Evolutionary conservation across 2,329 filamentous ascomycete genomes (phyloP).

Genomic region (Fusarium incarnatum): DNA sequence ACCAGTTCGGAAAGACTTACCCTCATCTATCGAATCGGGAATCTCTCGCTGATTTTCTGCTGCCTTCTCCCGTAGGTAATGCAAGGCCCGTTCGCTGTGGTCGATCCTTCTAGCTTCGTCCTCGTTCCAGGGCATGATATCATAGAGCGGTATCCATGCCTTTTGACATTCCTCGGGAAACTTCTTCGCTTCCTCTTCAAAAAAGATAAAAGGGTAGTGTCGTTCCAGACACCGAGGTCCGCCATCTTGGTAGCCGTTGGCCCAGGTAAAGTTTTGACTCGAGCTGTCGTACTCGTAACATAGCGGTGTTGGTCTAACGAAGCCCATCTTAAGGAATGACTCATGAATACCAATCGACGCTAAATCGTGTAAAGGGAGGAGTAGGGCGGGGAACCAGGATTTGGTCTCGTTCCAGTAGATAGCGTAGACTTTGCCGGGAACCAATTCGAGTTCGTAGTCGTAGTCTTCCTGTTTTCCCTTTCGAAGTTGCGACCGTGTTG

Average conservation of each 20-base stretch:
- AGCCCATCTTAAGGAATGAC: conserved; percentile 8
- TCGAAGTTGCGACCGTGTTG: not conserved
- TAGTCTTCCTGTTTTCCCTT: not conserved
- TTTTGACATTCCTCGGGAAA: conserved; percentile 24
- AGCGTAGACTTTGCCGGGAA: conserved; percentile 24
- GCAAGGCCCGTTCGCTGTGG: conserved; percentile 8
- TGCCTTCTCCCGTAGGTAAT: not conserved
- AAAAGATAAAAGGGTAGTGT: conserved; percentile 38
- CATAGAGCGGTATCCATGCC: conserved; percentile 24
- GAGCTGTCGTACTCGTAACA: conserved; percentile 31
- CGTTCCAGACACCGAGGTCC: conserved; percentile 2
- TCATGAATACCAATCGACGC: conserved; percentile 2
- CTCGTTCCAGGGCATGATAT: conserved; percentile 8
- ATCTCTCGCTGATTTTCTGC: not conserved
- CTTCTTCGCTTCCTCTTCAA: conserved; percentile 21
- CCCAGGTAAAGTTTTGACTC: conserved; percentile 15
- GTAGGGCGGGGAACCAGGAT: conserved; percentile 17
- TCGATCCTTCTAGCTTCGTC: not conserved
- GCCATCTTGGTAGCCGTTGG: conserved; percentile 17
- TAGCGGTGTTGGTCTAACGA: conserved; percentile 16
- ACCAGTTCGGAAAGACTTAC: not conserved
- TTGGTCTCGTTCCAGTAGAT: conserved; percentile 22
- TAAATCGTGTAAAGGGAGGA: conserved; percentile 24
- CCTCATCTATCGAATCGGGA: not conserved
- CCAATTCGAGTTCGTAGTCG: not conserved